Conservation (phyloP, 2,329 filamentous ascomycete genomes). For the Aschersonia sp. region DNA sequence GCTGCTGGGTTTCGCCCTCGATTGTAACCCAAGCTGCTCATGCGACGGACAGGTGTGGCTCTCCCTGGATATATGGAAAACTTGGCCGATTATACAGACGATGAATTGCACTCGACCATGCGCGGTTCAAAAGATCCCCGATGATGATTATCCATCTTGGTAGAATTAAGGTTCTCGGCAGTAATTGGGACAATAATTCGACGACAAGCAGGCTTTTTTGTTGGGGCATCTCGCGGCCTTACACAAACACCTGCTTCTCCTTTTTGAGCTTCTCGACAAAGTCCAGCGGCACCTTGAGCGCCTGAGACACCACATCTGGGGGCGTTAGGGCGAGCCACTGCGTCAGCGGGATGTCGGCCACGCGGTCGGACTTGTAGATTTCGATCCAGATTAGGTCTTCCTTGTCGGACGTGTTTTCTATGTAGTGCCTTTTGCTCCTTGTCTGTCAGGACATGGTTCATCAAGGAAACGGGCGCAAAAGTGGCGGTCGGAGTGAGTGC, state of each 20-base stretch:
- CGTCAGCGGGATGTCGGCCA: conserved; percentile 50
- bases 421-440: conserved; percentile 18
- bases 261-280: conserved; percentile 44
- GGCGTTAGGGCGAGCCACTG: conserved; percentile 60
- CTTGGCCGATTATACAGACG: too few relatives aligned
- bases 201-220: background rate
- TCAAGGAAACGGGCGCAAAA: too few relatives aligned
- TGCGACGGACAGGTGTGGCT: background rate
- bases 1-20: background rate
- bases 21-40: background rate
- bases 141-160: too few relatives aligned
- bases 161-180: too few relatives aligned
- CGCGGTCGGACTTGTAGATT: conserved; percentile 53
- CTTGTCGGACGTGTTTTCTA: conserved; percentile 49
- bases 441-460: background rate
- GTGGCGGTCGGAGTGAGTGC: too few relatives aligned
- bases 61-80: too few relatives aligned
- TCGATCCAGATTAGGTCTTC: conserved; percentile 55
- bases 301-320: conserved; percentile 43
- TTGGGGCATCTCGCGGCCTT: background rate
- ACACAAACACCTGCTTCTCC: conserved; percentile 43
- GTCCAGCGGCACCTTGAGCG: conserved; percentile 41
- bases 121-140: too few relatives aligned
- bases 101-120: too few relatives aligned
- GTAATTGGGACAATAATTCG: too few relatives aligned